Evolutionary conservation across 1,284 basidiomycete genomes (phyloP).

Genomic region (Pyrrhoderma lamaoense): DNA sequence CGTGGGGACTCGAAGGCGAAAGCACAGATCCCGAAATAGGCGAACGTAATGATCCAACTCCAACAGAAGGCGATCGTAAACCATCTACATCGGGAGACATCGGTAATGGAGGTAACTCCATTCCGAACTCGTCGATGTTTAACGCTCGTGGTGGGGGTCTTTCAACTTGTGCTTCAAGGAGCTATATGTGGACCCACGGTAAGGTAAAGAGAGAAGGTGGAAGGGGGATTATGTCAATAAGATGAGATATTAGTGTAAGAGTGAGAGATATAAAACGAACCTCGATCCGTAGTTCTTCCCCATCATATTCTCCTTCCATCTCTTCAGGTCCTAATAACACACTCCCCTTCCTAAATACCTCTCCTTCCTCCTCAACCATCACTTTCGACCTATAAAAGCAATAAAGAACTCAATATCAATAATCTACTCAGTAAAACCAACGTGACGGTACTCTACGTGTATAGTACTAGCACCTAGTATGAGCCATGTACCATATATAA

Average conservation of each 20-base stretch:
- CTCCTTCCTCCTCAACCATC: conserved; percentile 85
- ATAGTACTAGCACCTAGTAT: no score
- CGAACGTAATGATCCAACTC: neutral
- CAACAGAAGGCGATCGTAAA: conserved; percentile 3
- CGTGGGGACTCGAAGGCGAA: no score
- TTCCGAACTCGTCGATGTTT: conserved; percentile 42
- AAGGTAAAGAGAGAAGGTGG: neutral
- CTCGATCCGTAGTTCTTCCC: conserved; percentile 78
- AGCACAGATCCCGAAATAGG: conserved; percentile 13
- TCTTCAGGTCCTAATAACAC: conserved; percentile 75
- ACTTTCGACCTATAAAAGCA: conserved; percentile 55
- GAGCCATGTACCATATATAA: no score
- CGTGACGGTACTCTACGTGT: no score
- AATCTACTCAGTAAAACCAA: no score
- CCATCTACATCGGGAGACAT: conserved; percentile 16
- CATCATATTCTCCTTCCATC: conserved; percentile 79
- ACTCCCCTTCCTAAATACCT: conserved; percentile 85
- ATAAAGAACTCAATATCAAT: no score
- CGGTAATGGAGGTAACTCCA: conserved; percentile 26
- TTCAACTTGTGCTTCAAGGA: conserved; percentile 56
- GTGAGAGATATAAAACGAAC: conserved; percentile 34
- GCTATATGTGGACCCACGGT: no score
- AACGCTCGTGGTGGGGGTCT: conserved; percentile 52
- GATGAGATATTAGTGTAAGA: no score
- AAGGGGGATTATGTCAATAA: neutral